These are phyloP conservation scores for Morella rubra DNA, from an alignment of 306 rosid genomes.

Conservation along the genomic window DNA sequence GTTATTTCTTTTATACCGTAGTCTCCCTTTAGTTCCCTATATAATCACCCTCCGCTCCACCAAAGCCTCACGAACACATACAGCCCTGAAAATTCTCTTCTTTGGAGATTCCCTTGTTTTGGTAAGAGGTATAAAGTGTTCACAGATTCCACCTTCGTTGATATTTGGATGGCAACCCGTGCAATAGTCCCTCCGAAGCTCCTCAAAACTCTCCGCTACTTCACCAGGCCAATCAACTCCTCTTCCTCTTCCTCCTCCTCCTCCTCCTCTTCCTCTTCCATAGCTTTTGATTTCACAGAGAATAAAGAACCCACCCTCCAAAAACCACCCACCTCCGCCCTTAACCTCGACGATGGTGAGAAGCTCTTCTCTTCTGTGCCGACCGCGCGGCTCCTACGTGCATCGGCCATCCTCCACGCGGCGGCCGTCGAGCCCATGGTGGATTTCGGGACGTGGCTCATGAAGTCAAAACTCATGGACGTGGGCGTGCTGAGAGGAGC, in stretches of 20 bases:
- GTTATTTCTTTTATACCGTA: background rate
- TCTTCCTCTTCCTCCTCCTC: background rate
- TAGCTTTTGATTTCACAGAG: background rate
- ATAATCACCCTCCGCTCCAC: background rate
- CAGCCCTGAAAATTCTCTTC: too few relatives aligned
- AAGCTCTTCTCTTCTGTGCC: slow-evolving; percentile 53
- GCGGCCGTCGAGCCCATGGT: slow-evolving; percentile 73
- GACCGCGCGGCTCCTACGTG: slow-evolving; percentile 46
- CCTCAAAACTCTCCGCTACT: background rate
- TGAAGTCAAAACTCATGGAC: slow-evolving; percentile 67
- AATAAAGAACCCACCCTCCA: background rate
- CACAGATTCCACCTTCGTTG: too few relatives aligned
- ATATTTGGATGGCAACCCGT: slow-evolving; percentile 1
- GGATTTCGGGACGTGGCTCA: slow-evolving; percentile 72
- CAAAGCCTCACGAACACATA: background rate
- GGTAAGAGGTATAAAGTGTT: too few relatives aligned
- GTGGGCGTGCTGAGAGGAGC: slow-evolving; percentile 10
- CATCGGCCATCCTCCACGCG: slow-evolving; percentile 66
- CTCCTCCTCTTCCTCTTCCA: background rate
- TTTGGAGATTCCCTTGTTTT: too few relatives aligned
- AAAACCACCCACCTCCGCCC: slow-evolving; percentile 21
- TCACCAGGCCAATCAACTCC: slow-evolving; percentile 3
- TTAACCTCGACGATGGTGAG: slow-evolving; percentile 39
- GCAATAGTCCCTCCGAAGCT: background rate
- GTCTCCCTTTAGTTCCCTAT: background rate